Evolutionary conservation across 208 protist species (phyloP).

Genomic region (Trypanosoma lewisi): DNA sequence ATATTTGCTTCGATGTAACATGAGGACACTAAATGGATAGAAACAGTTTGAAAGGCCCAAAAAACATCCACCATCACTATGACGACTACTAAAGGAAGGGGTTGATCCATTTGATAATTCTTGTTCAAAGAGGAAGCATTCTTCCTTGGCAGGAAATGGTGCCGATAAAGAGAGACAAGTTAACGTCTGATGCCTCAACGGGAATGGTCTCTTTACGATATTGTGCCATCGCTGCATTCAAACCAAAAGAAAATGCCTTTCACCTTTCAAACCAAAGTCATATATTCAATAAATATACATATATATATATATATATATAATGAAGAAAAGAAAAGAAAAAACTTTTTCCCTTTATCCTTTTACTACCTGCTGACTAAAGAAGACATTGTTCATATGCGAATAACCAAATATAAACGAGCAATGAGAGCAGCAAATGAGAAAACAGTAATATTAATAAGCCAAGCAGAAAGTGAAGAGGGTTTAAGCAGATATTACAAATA

Average conservation of each 20-base stretch:
- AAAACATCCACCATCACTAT: neutral
- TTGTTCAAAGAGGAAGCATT: conserved; percentile 18
- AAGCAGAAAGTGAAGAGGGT: no score
- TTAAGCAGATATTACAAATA: no score
- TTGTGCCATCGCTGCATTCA: conserved; percentile 16
- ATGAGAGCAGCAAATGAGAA: no score
- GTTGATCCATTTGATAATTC: conserved; percentile 1
- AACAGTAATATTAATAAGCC: no score
- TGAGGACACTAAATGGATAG: conserved; percentile 22
- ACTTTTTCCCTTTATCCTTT: no score
- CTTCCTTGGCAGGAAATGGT: neutral
- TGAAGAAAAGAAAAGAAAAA: conserved; percentile 2
- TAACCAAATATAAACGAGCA: no score
- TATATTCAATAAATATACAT: neutral
- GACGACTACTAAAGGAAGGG: conserved; percentile 1
- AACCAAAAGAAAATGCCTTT: neutral
- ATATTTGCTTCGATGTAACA: neutral
- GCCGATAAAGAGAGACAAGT: neutral
- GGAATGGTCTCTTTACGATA: conserved; percentile 13
- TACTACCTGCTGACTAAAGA: no score
- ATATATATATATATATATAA: neutral
- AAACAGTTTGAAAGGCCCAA: conserved; percentile 12
- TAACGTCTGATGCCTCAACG: neutral
- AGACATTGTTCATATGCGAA: no score
- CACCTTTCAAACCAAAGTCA: neutral